phyloP scores from a whole-genome alignment of 2,329 filamentous ascomycete species.

The Talaromyces sp. region DNA sequence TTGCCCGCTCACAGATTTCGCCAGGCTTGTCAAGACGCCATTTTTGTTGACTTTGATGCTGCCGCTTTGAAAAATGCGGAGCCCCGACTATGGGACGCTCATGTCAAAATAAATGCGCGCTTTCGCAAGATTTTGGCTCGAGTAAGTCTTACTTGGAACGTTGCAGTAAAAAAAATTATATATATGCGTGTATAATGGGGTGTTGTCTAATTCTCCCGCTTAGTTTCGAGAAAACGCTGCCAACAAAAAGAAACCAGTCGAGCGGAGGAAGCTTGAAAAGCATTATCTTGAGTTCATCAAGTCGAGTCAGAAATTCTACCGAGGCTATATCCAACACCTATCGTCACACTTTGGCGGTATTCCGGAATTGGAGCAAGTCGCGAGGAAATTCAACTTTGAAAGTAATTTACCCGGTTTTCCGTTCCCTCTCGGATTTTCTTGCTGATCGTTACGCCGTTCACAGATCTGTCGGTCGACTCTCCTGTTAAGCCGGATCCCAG shows the following conservation, averaged over 20 bases:
- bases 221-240: slow-evolving; percentile 46
- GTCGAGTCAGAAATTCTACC: slow-evolving; percentile 81
- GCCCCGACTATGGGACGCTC: slow-evolving; percentile 68
- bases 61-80: slow-evolving; percentile 58
- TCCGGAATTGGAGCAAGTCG: slow-evolving; percentile 53
- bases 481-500: slow-evolving; percentile 42
- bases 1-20: slow-evolving; percentile 55
- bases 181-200: neutral
- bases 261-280: slow-evolving; percentile 72
- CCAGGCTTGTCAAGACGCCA: slow-evolving; percentile 62
- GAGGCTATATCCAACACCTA: slow-evolving; percentile 73
- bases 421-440: neutral
- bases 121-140: slow-evolving; percentile 66
- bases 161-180: neutral
- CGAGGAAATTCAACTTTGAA: slow-evolving; percentile 44
- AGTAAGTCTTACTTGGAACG: slow-evolving; percentile 27
- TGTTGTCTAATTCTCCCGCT: slow-evolving; percentile 5
- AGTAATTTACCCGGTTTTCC: slow-evolving; percentile 30
- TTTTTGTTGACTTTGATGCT: slow-evolving; percentile 57
- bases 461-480: slow-evolving; percentile 41
- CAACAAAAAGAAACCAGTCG: slow-evolving; percentile 51
- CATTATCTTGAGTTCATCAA: slow-evolving; percentile 81
- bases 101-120: slow-evolving; percentile 69
- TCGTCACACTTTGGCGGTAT: slow-evolving; percentile 55
- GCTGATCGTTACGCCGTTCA: slow-evolving; percentile 24